These are phyloP conservation scores for Lepidium africanum DNA, from an alignment of 345 rosid genomes.

Conservation along the genomic window DNA sequence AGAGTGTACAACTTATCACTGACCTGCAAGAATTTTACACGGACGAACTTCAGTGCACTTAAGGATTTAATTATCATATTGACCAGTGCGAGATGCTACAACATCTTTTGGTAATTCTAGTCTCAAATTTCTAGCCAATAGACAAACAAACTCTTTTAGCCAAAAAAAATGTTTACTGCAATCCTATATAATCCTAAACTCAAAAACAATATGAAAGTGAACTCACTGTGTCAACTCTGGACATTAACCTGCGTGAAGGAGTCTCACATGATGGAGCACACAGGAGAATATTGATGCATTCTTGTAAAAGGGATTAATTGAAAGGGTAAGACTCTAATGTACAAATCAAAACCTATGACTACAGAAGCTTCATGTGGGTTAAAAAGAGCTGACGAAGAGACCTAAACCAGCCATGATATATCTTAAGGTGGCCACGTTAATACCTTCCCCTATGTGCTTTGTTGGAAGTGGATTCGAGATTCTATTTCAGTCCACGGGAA, in stretches of 20 bases:
- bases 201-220: not conserved
- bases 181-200: not conserved
- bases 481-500: too few species aligned
- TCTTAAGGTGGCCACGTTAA: not conserved
- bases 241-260: slow-evolving; percentile 70
- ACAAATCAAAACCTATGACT: not conserved
- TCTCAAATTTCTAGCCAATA: slow-evolving; percentile 55
- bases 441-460: slow-evolving; percentile 12
- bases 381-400: not conserved
- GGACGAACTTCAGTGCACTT: slow-evolving; percentile 61
- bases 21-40: slow-evolving; percentile 65
- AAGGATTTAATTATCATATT: slow-evolving; percentile 50
- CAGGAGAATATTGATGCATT: not conserved
- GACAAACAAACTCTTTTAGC: not conserved
- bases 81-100: slow-evolving; percentile 83
- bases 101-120: slow-evolving; percentile 90
- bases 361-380: not conserved
- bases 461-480: too few species aligned
- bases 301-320: not conserved
- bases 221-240: slow-evolving; percentile 80
- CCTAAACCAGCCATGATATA: not conserved
- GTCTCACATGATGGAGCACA: slow-evolving; percentile 43
- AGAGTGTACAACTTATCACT: not conserved
- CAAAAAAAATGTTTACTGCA: not conserved
- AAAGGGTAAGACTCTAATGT: not conserved